A percentile compares a stretch with the other conserved stretches of the same genome.
phyloP scores from a whole-genome alignment of 192 early-diverging fungal species.

The Helicostylum pulchrum region DNA sequence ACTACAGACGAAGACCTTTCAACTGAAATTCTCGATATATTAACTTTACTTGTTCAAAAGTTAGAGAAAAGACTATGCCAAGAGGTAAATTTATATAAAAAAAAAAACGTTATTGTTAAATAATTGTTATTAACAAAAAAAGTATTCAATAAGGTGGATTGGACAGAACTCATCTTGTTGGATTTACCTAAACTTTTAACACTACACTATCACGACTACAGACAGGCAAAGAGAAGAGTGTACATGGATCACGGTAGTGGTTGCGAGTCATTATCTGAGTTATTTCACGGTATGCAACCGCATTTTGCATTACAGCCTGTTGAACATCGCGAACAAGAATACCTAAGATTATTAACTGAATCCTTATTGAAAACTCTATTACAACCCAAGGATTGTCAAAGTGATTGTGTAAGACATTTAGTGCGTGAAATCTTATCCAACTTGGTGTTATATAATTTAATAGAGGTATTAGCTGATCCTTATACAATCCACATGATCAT shows the following conservation, averaged over 20 bases:
- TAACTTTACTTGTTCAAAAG: conserved; percentile 36
- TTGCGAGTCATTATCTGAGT: conserved; percentile 25
- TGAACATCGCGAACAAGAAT: conserved; percentile 45
- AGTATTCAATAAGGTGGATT: conserved; percentile 36
- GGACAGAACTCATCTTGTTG: conserved; percentile 42
- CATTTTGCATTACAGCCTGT: conserved; percentile 44
- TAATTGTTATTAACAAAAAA: no score
- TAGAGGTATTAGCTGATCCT: conserved; percentile 45
- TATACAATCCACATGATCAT: conserved; percentile 51
- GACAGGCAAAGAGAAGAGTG: conserved; percentile 39
- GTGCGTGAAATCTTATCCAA: conserved; percentile 45
- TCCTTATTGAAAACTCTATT: conserved; percentile 38
- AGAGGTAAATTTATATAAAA: conserved; percentile 32
- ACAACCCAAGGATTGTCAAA: conserved; percentile 37
- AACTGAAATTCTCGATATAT: conserved; percentile 33
- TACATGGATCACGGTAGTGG: conserved; percentile 43
- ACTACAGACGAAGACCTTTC: conserved; percentile 45
- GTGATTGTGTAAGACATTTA: conserved; percentile 45
- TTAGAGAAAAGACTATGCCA: conserved; percentile 35
- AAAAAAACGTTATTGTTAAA: no score
- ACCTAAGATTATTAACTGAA: conserved; percentile 41
- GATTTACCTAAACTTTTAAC: conserved; percentile 45
- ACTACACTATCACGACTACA: conserved; percentile 45
- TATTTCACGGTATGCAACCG: conserved; percentile 54
- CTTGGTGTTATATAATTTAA: conserved; percentile 40